phyloP scores from a whole-genome alignment of 805 yeast genomes.

The Pichia nakasei region DNA sequence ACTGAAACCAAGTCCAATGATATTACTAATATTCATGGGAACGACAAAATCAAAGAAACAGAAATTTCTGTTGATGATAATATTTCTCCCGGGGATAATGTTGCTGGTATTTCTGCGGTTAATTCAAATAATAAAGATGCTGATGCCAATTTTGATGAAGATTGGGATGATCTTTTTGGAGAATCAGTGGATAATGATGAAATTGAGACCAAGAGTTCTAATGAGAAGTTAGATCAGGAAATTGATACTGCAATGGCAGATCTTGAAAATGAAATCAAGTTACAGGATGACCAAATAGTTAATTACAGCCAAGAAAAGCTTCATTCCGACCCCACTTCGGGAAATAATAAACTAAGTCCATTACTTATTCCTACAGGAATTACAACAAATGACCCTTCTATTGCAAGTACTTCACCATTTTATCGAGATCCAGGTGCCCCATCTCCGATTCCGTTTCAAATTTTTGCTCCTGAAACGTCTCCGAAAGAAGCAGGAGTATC shows the following conservation, averaged over 20 bases:
- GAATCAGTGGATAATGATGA: constrained; percentile 7
- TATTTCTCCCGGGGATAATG: background rate
- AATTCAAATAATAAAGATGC: constrained; percentile 4
- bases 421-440: constrained; percentile 85
- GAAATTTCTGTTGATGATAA: too few relatives aligned
- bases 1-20: background rate
- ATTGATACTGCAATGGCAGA: constrained; percentile 7
- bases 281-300: constrained; percentile 5
- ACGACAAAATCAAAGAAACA: background rate
- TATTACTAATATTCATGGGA: background rate
- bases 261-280: constrained; percentile 14
- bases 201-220: too few relatives aligned
- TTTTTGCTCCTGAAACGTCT: constrained; percentile 29
- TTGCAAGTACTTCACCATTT: constrained; percentile 33
- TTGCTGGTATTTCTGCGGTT: too few relatives aligned
- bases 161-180: constrained; percentile 26
- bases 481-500: constrained; percentile 11
- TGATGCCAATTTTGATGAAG: constrained; percentile 12
- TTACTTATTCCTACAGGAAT: too few relatives aligned
- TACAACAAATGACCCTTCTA: too few relatives aligned
- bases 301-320: background rate
- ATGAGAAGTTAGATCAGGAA: constrained; percentile 8
- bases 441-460: constrained; percentile 49
- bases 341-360: too few relatives aligned
- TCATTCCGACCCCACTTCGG: background rate